A percentile compares a stretch with the other conserved stretches of the same genome.
Conservation (phyloP, 2,329 filamentous ascomycete species). For the Colletotrichum sp. region DNA sequence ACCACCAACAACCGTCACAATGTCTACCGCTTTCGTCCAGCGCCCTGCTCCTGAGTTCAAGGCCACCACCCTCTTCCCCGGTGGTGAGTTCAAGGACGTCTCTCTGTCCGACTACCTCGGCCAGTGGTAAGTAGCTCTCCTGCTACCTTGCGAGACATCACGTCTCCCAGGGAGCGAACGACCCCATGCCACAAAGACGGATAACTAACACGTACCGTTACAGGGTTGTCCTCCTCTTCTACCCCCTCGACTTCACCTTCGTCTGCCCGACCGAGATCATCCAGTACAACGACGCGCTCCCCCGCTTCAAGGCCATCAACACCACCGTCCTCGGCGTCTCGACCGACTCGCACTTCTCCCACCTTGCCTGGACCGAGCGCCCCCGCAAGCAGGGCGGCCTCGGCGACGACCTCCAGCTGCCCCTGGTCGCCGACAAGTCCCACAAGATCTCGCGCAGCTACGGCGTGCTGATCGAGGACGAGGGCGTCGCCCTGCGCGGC, state of each 20-base stretch:
- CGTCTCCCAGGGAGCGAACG: background rate
- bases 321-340: constrained; percentile 65
- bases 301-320: constrained; percentile 63
- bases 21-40: constrained; percentile 53
- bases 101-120: constrained; percentile 49
- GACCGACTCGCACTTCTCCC: constrained; percentile 64
- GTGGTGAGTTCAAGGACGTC: constrained; percentile 52
- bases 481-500: constrained; percentile 67
- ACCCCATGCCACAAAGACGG: background rate
- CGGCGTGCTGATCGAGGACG: constrained; percentile 68
- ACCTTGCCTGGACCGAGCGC: constrained; percentile 63
- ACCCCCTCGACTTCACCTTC: constrained; percentile 73
- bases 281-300: constrained; percentile 66
- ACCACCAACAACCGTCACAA: constrained; percentile 25
- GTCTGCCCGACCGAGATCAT: constrained; percentile 72
- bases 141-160: background rate
- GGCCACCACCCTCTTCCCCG: constrained; percentile 54
- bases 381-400: constrained; percentile 66
- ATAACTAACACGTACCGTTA: background rate
- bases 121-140: constrained; percentile 45
- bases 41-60: constrained; percentile 54
- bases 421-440: constrained; percentile 67
- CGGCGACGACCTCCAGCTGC: constrained; percentile 63
- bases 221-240: constrained; percentile 69
- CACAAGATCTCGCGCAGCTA: constrained; percentile 65